Conservation (phyloP, 345 rosid species). For the Sonneratia caseolaris region DNA sequence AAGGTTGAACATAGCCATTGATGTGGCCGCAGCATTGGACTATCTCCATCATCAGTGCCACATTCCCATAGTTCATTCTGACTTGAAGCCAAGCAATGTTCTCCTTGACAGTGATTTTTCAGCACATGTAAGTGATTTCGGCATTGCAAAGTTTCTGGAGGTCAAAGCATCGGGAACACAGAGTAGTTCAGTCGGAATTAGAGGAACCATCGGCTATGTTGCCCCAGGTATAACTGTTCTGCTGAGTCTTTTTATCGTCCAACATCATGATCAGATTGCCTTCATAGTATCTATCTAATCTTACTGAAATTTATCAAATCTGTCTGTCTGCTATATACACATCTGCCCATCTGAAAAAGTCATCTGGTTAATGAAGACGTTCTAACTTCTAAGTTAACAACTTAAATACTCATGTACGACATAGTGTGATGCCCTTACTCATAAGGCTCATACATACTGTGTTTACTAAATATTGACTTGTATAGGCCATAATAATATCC, state of each 20-base stretch:
- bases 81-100: constrained; percentile 19
- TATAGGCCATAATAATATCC: too few relatives aligned
- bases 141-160: constrained; percentile 4
- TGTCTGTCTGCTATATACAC: neutral
- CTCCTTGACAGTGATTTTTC: constrained; percentile 13
- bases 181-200: constrained; percentile 6
- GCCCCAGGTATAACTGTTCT: constrained; percentile 14
- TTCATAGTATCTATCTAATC: too few relatives aligned
- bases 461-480: neutral
- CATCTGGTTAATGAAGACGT: too few relatives aligned
- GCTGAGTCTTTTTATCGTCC: neutral
- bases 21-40: constrained; percentile 10
- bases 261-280: neutral
- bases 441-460: neutral
- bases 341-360: too few relatives aligned
- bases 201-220: constrained; percentile 17
- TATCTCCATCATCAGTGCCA: constrained; percentile 11
- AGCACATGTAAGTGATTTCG: constrained; percentile 19
- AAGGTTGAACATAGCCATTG: constrained; percentile 7
- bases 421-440: too few relatives aligned
- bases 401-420: too few relatives aligned
- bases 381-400: too few relatives aligned
- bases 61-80: constrained; percentile 8
- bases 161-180: neutral
- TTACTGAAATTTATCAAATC: too few relatives aligned